Percentiles rank a stretch among this genome's conserved stretches.
Conservation (phyloP, 129 eudicot species). For the Smallanthus sonchifolius region DNA sequence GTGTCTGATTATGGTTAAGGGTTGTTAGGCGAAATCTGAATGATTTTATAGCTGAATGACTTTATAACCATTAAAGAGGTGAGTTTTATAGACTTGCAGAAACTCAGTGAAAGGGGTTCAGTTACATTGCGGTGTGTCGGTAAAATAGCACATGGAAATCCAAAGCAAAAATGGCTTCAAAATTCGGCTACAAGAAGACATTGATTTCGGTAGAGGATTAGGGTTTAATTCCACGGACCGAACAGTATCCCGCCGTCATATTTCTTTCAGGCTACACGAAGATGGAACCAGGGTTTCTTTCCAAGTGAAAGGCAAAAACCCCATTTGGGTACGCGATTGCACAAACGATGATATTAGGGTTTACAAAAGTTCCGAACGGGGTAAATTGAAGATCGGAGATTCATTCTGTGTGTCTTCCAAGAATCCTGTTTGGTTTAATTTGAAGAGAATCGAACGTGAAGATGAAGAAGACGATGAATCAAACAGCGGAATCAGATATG, state of each 20-base stretch:
- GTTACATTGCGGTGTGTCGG: too few species aligned
- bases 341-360: slow-evolving; percentile 32
- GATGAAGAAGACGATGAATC: slow-evolving; percentile 5
- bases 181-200: slow-evolving; percentile 25
- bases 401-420: slow-evolving; percentile 61
- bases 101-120: too few species aligned
- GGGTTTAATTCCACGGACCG: slow-evolving; percentile 43
- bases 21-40: too few species aligned
- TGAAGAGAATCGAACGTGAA: slow-evolving; percentile 28
- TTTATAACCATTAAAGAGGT: too few species aligned
- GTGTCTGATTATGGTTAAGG: too few species aligned
- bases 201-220: slow-evolving; percentile 49
- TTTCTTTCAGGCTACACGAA: slow-evolving; percentile 36
- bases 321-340: slow-evolving; percentile 44
- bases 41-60: too few species aligned
- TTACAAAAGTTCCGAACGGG: slow-evolving; percentile 45
- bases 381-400: slow-evolving; percentile 54
- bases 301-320: slow-evolving; percentile 69
- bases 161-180: slow-evolving; percentile 43
- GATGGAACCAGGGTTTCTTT: slow-evolving; percentile 36
- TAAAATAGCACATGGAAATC: slow-evolving; percentile 54
- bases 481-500: slow-evolving; percentile 21
- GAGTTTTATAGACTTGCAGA: too few species aligned
- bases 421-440: slow-evolving; percentile 62
- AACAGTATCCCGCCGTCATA: slow-evolving; percentile 73